Base-by-base conservation (phyloP, 2,329 filamentous ascomycete genomes). In the Parafenestella ontariensis region DNA sequence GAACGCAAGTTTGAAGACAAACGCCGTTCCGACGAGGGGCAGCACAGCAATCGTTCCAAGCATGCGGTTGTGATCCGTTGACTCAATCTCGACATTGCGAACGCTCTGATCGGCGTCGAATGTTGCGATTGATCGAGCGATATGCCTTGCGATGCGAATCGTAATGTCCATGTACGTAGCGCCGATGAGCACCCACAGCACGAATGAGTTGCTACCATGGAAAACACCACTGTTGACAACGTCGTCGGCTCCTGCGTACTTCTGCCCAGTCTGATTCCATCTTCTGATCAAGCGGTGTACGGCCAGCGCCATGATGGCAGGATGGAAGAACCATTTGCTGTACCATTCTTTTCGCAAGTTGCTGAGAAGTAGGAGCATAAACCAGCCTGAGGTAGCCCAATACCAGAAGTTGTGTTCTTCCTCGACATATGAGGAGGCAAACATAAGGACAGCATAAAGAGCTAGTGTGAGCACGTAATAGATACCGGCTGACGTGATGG, bases 331-430 rank as follows among this genome's bases (percentile, higher is more conserved):
- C 57, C 68, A 67, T 13, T 56, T 58, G 1, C 20, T 58, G 20
- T 56, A 61, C 66, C 68, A 69, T 26, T 68, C 54, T 44, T 72
- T 70, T 3, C 71, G 73, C 41, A 68, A 60, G 21, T 64, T 69
- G 61, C 60, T 76, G 34, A 79, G 59, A 62, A 81, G 79, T 11
- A 87, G 72, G 53, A 79, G 79, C 51, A 80, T 73, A 40, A 82
- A 76, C 90, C 90, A 96, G 6, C 86, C 84, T 0, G 89, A 87
- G 0, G 89, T 85, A 1, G 86, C 78, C 92, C 94, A 98, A 77
- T 99, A 98, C 95, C 95, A 99, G 73, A 96, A 97, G 64, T 98
- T 92, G 45, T 99, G 95, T 74, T 99, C 95, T 77, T 99, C 95
- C 76, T 99, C 95, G 2, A 99, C 92, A 73, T 95, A 99, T 70